Percentiles rank a stretch among this genome's conserved stretches.
Evolutionary conservation across 495 filamentous ascomycete genomes (phyloP).

Genomic region (Symbiotaphrina buchneri): DNA sequence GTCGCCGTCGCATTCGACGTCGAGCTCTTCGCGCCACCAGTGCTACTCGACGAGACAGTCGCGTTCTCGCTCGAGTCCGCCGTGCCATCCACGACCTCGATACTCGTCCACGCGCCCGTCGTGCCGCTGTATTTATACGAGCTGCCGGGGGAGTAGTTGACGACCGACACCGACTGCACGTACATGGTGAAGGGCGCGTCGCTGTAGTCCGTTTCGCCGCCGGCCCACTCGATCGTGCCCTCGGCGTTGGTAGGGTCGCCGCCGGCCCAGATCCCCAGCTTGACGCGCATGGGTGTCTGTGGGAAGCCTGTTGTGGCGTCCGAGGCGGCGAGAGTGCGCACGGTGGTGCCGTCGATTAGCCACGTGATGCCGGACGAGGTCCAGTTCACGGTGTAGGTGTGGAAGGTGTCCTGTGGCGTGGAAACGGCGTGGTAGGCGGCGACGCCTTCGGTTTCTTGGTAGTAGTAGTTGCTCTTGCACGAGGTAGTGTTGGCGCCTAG

Average conservation of each 20-base stretch:
- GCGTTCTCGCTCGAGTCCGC: conserved; percentile 31
- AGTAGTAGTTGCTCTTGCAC: conserved; percentile 85
- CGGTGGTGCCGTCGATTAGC: conserved; percentile 48
- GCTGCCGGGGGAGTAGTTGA: conserved; percentile 78
- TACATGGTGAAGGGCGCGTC: conserved; percentile 70
- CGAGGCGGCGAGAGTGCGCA: conserved; percentile 42
- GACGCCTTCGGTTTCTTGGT: conserved; percentile 50
- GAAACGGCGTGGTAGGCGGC: conserved; percentile 38
- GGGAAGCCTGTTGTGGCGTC: conserved; percentile 49
- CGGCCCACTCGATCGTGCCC: conserved; percentile 78
- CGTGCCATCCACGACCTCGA: conserved; percentile 47
- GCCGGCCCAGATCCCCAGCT: conserved; percentile 71
- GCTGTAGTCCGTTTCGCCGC: conserved; percentile 58
- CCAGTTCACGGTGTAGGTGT: conserved; percentile 90
- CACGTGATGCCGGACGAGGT: conserved; percentile 52
- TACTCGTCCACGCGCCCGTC: conserved; percentile 57
- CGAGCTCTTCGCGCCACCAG: no score
- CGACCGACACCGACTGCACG: conserved; percentile 49
- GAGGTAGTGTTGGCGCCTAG: conserved; percentile 35
- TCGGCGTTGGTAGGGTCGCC: conserved; percentile 49
- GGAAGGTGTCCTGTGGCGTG: conserved; percentile 38
- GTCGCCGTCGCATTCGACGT: no score
- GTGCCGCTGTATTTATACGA: conserved; percentile 59
- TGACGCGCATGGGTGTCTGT: conserved; percentile 75
- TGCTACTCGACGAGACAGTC: no score